Evolutionary conservation across 345 rosid species (phyloP), one percentile per base, ranked within the genome.

Genomic region (Viola odorata): DNA sequence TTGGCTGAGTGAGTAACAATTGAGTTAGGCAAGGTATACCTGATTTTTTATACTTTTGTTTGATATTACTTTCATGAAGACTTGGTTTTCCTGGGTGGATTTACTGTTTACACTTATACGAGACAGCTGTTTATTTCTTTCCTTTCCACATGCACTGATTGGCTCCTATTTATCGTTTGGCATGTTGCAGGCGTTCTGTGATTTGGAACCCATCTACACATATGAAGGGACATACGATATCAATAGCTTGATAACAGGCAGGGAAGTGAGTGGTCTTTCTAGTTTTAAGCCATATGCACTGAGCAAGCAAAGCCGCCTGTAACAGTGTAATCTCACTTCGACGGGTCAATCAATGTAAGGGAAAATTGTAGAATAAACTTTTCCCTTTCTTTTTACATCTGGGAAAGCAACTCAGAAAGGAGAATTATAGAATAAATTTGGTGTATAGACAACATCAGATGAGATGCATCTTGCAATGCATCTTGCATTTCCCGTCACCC

Each of bases 151-250:
- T 23, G 32, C 1, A 8, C 37, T 5, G 8, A 45, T n/a, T 41
- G 15, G 14, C 2, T 41, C 12, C 1, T 0, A 41, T 10, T 42
- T 23, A 23, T 23, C 2, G 32, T 17, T 52, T 44, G 37, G 62
- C 4, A 39, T 45, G 16, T 37, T 75, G 82, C 92, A 86, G 97
- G 99, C 99, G 58, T 88, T 94, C 71, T 91, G 99, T 58, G 99
- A 91, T 80, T 73, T 94, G 80, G 99, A 94, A 65, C 99, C 99
- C 11, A 91, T 94, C 45, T 84, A 88, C 75, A 91, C 97, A 8
- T 91, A 80, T 40, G 99, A 89, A 81, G 98, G 98, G 69, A 92
- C 98, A 2, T 84, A 88, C 12, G 97, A 94, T 49, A 91, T 94
- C 64, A 94, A 91, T 87, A 85, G 68, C 73, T 78, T 92, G 80